Evolutionary conservation across 768 basidiomycete species (phyloP).

Genomic region (Amanita muscaria): DNA sequence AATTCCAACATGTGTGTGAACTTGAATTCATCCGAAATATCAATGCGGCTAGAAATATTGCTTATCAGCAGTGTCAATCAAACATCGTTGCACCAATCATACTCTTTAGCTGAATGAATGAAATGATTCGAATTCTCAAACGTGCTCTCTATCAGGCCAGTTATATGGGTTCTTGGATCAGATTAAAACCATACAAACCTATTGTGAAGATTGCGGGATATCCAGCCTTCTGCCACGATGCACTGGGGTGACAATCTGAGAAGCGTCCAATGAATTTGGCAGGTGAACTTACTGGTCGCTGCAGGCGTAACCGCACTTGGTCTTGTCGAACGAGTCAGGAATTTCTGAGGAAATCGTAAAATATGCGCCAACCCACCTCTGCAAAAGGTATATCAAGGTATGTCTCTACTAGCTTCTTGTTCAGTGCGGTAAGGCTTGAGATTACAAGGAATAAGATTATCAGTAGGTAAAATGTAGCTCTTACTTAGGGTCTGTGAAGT

Average conservation of each 20-base stretch:
- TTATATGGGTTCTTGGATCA: slow-evolving; percentile 11
- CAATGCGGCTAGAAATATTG: slow-evolving; percentile 51
- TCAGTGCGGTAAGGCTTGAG: slow-evolving; percentile 67
- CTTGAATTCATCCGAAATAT: slow-evolving; percentile 82
- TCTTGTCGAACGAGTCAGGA: slow-evolving; percentile 31
- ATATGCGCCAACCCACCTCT: slow-evolving; percentile 27
- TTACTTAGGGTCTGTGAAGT: slow-evolving; percentile 63
- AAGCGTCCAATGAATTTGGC: slow-evolving; percentile 17
- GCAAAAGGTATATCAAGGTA: slow-evolving; percentile 84
- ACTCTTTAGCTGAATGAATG: slow-evolving; percentile 81
- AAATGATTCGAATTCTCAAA: slow-evolving; percentile 75
- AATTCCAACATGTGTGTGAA: slow-evolving; percentile 88
- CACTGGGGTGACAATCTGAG: slow-evolving; percentile 28
- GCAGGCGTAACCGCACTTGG: slow-evolving; percentile 90
- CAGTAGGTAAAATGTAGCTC: slow-evolving; percentile 14
- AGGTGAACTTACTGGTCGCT: slow-evolving; percentile 66
- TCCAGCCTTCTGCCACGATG: slow-evolving; percentile 81
- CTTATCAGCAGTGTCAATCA: slow-evolving; percentile 9
- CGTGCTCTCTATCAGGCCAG: slow-evolving; percentile 40
- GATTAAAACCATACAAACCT: slow-evolving; percentile 34
- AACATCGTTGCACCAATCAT: slow-evolving; percentile 22
- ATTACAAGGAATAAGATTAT: slow-evolving; percentile 8
- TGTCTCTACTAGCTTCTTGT: slow-evolving; percentile 63
- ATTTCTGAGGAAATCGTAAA: slow-evolving; percentile 11
- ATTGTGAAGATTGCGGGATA: slow-evolving; percentile 82